phyloP scores from a whole-genome alignment of 2,329 filamentous ascomycete genomes.

The Monilinia polystroma region DNA sequence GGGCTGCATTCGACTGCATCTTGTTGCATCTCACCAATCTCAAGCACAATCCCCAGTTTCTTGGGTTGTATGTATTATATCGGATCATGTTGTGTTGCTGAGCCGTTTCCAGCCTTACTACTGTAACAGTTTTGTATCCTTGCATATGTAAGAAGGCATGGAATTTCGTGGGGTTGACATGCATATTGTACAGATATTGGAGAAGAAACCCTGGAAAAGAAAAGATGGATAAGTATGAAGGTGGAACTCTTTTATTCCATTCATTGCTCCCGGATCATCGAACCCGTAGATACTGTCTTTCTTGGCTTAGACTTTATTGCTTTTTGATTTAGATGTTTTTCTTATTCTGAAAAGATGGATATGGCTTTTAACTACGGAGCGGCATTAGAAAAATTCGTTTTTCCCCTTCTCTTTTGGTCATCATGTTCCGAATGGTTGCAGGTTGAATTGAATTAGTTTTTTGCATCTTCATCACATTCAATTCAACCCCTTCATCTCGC shows the following conservation, averaged over 20 bases:
- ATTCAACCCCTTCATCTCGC: constrained; percentile 15
- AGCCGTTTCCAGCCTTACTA: constrained; percentile 24
- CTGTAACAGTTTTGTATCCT: constrained; percentile 17
- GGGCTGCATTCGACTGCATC: no score
- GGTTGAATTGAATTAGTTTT: constrained; percentile 1
- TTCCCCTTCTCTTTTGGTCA: background rate
- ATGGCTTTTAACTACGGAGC: constrained; percentile 9
- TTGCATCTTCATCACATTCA: background rate
- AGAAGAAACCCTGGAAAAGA: background rate
- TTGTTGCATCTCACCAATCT: constrained; percentile 10
- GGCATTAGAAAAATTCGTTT: background rate
- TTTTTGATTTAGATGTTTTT: constrained; percentile 4
- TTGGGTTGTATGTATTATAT: constrained; percentile 6
- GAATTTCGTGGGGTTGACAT: constrained; percentile 19
- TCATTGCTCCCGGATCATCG: constrained; percentile 3
- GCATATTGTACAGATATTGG: background rate
- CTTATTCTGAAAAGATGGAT: background rate
- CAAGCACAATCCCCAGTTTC: constrained; percentile 9
- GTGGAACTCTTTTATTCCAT: constrained; percentile 10
- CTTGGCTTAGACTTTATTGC: constrained; percentile 15
- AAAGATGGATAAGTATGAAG: constrained; percentile 3
- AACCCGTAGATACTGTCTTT: constrained; percentile 2
- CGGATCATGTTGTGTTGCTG: constrained; percentile 19
- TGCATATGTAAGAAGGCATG: constrained; percentile 19
- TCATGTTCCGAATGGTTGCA: constrained; percentile 4